phyloP scores from a whole-genome alignment of 1,284 basidiomycete genomes.

The Calocybe gambosa region DNA sequence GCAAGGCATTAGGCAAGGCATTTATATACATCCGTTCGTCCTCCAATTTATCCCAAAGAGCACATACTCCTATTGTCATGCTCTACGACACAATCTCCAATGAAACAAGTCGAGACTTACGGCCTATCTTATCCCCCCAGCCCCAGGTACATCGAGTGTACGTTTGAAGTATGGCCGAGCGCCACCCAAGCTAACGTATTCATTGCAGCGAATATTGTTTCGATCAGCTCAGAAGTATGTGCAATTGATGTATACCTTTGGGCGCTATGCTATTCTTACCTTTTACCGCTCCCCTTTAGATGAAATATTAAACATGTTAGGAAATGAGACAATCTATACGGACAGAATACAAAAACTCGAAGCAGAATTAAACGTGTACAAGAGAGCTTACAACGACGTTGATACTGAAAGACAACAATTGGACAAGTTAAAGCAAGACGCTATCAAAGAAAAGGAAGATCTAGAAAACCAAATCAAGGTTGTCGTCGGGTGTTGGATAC shows the following conservation, averaged over 20 bases:
- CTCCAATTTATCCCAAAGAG: background rate
- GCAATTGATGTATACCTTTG: background rate
- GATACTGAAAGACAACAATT: conserved; percentile 28
- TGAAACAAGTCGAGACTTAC: conserved; percentile 9
- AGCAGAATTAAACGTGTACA: conserved; percentile 32
- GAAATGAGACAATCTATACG: conserved; percentile 20
- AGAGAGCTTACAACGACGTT: conserved; percentile 32
- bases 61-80: conserved; percentile 6
- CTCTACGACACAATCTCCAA: conserved; percentile 10
- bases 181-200: background rate
- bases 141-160: conserved; percentile 16
- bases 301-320: conserved; percentile 25
- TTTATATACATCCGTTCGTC: background rate
- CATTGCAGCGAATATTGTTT: conserved; percentile 22
- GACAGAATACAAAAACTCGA: conserved; percentile 31
- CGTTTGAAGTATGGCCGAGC: background rate
- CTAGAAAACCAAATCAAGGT: conserved; percentile 37
- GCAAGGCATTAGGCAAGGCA: background rate
- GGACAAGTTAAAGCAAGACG: conserved; percentile 26
- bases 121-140: conserved; percentile 8
- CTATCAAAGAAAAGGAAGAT: conserved; percentile 30
- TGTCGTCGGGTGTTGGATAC: background rate
- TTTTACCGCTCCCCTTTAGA: conserved; percentile 18
- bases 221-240: conserved; percentile 27
- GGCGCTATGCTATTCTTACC: background rate